Evolutionary conservation across 2,329 filamentous ascomycete species (phyloP), one percentile per base, ranked within the genome.

Genomic region (Byssoonygena ceratinophila): DNA sequence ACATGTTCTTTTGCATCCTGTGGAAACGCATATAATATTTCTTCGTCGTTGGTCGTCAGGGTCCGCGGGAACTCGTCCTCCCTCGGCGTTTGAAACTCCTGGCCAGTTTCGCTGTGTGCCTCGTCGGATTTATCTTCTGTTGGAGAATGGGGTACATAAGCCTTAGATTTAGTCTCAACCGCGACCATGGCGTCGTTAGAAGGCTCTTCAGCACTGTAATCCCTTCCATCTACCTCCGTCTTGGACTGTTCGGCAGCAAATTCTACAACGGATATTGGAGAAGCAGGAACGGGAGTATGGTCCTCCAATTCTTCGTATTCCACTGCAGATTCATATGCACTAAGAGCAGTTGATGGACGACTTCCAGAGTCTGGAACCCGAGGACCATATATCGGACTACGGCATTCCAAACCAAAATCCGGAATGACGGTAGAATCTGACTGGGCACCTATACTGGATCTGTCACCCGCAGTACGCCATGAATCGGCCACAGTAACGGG

Each of bases 401-500:
- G 32, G 36, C 7, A 22, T 23, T 43, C 48, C 25, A 4, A n/a
- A 7, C 18, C 29, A n/a, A 45, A 36, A 25, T 52, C 43, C 2
- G 41, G 44, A 5, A 47, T 39, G 9, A 25, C 34, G 12, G 41
- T 47, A 3, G 27, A 27, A 32, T 46, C 32, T 9, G 50, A 52
- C 32, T 16, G 9, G 6, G 29, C 49, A 22, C 49, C n/a, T 2
- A 51, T 37, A 22, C 49, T 51, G n/a, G 39, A 45, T 27, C 49
- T 51, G 27, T 51, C 49, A 27, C 49, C 49, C n/a, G 49, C 40
- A 2, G 50, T 52, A 9, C 34, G 34, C 43, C 44, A 47, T 7
- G 50, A 46, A 23, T 53, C 45, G 20, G 46, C 37, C 18, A 43
- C 45, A 18, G 51, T 53, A 20, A 29, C 9, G 5, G 63, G 61